A percentile compares a stretch with the other conserved stretches of the same genome.
phyloP scores from a whole-genome alignment of 1,284 basidiomycete genomes.

The Volvariella surrecta region DNA sequence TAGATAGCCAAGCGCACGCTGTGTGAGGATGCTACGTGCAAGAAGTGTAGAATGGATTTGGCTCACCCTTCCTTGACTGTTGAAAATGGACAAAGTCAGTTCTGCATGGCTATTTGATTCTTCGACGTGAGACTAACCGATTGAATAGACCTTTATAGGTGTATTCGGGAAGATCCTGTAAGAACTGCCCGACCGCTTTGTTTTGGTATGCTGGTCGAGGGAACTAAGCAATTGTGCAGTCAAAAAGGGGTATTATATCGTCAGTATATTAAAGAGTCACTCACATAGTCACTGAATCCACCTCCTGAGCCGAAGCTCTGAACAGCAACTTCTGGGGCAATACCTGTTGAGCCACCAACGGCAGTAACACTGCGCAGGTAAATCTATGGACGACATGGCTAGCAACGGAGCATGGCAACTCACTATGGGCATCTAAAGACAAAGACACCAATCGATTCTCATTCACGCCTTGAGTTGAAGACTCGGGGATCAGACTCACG shows the following conservation, averaged over 20 bases:
- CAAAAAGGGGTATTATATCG: constrained; percentile 1
- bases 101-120: not conserved
- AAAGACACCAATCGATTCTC: not conserved
- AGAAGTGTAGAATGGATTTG: not conserved
- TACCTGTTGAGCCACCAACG: constrained; percentile 43
- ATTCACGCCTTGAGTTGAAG: too few species aligned
- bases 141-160: constrained; percentile 47
- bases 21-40: not conserved
- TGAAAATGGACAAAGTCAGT: constrained; percentile 1
- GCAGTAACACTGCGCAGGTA: constrained; percentile 30
- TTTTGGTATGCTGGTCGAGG: constrained; percentile 43
- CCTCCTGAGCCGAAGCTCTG: constrained; percentile 43
- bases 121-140: constrained; percentile 18
- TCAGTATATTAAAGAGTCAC: constrained; percentile 6
- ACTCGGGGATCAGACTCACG: too few species aligned
- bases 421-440: constrained; percentile 19
- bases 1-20: too few species aligned
- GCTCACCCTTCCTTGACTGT: constrained; percentile 22
- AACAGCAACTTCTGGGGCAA: constrained; percentile 42
- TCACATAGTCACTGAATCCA: constrained; percentile 40
- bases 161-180: constrained; percentile 35
- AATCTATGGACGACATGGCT: not conserved
- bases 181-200: constrained; percentile 28
- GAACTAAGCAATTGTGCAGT: constrained; percentile 39
- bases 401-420: constrained; percentile 3